Conservation (phyloP, 2,329 filamentous ascomycete genomes). For the Xylariaceae sp. region DNA sequence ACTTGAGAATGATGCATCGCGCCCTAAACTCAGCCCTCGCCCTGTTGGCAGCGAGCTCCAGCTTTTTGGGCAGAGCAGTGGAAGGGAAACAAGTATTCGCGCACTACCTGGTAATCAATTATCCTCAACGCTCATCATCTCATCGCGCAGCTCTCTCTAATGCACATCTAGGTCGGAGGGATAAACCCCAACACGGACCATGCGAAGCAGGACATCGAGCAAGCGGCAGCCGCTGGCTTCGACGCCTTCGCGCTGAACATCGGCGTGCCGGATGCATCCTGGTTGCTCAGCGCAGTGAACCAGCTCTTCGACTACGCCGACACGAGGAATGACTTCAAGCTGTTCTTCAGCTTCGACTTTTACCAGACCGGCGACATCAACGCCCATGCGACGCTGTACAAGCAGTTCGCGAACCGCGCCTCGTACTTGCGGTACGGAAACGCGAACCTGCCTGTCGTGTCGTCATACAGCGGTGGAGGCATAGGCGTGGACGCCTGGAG, state of each 20-base stretch:
- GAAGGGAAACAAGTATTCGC: slow-evolving; percentile 39
- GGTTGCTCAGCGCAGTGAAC: slow-evolving; percentile 35
- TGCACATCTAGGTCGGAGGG: slow-evolving; percentile 20
- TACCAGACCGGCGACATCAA: slow-evolving; percentile 35
- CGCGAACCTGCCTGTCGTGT: slow-evolving; percentile 41
- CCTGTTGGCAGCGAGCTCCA: slow-evolving; percentile 28
- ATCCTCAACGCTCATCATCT: neutral
- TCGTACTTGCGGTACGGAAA: slow-evolving; percentile 41
- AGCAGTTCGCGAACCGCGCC: slow-evolving; percentile 36
- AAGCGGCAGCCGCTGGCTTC: slow-evolving; percentile 41
- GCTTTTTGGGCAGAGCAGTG: slow-evolving; percentile 31
- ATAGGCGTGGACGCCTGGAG: slow-evolving; percentile 37
- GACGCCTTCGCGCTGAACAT: slow-evolving; percentile 47
- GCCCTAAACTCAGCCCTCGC: slow-evolving; percentile 29
- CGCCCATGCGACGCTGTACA: slow-evolving; percentile 36
- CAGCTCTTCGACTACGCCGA: slow-evolving; percentile 43
- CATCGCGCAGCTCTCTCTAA: neutral
- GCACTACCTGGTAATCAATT: slow-evolving; percentile 40
- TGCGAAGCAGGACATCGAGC: slow-evolving; percentile 40
- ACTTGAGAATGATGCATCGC: slow-evolving; percentile 11
- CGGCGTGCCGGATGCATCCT: slow-evolving; percentile 37
- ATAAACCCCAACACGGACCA: slow-evolving; percentile 33
- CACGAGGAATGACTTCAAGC: slow-evolving; percentile 39
- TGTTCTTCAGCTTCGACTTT: slow-evolving; percentile 48
- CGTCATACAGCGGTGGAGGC: slow-evolving; percentile 39